Percentiles rank a stretch among this genome's conserved stretches.
Evolutionary conservation across 1,284 basidiomycete genomes (phyloP).

Genomic region (Leccinum pachyderme): DNA sequence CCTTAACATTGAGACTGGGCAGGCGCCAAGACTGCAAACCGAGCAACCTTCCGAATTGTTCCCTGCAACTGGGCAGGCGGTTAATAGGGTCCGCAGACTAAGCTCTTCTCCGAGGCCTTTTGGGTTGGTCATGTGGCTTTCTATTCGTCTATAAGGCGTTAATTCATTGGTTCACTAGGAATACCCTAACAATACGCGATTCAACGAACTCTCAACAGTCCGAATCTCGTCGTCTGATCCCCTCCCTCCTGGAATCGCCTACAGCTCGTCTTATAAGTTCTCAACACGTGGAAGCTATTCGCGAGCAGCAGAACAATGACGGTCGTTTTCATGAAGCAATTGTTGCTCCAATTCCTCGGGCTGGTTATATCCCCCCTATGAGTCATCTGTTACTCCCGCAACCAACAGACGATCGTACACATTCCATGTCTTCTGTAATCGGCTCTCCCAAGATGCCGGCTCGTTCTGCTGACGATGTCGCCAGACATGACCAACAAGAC

Average conservation of each 20-base stretch:
- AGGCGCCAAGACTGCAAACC: neutral
- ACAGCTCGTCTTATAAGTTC: constrained; percentile 3
- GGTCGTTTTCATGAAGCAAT: neutral
- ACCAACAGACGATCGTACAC: constrained; percentile 7
- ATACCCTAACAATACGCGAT: neutral
- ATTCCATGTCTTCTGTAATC: neutral
- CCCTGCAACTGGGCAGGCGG: neutral
- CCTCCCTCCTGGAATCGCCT: neutral
- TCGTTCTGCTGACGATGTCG: neutral
- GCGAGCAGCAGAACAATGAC: neutral
- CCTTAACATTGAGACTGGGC: neutral
- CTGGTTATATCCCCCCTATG: constrained; percentile 19
- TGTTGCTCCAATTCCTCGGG: constrained; percentile 1
- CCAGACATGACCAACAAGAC: constrained; percentile 1
- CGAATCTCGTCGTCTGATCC: neutral
- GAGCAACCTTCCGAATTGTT: neutral
- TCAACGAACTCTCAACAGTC: neutral
- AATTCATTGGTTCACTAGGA: constrained; percentile 7
- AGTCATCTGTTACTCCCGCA: constrained; percentile 15
- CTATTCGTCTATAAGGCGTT: neutral
- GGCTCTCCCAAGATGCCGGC: neutral
- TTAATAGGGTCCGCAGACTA: constrained; percentile 1
- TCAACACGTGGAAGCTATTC: constrained; percentile 1
- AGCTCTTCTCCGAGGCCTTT: constrained; percentile 1
- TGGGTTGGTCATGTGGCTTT: constrained; percentile 9